Evolutionary conservation across 805 yeast genomes (phyloP), one percentile per base, ranked within the genome.

Genomic region (Metschnikowia borealis): DNA sequence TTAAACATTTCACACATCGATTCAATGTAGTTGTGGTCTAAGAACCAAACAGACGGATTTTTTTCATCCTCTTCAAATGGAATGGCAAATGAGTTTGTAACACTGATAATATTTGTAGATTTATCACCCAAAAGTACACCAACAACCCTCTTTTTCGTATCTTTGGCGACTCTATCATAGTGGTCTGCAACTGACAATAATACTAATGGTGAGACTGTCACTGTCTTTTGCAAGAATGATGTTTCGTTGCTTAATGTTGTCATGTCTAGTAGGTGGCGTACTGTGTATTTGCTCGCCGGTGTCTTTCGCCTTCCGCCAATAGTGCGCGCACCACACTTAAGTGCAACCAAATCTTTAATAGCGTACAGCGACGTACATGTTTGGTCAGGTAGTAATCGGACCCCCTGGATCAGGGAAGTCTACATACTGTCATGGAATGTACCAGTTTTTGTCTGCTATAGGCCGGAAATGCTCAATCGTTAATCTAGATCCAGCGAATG

Each of bases 381-480:
- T 87, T 67, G 97, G 96, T 3, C 97, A 94, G 69, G 81, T 94
- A 8, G 91, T 92, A 8, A 89, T 94, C 36, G 99, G 99, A 0
- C 98, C 99, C 0, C 99, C 99, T 0, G 99, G 99, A 1, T 80
- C 96, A 0, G 99, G 99, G 1, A 94, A 94, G 63, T 88, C 97
- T 0, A 95, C 99, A 0, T 94, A 89, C 65, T 91, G 97, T 66
- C 75, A 83, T 65, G 99, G 99, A 39, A 83, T 92, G 83, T 80
- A 80, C 55, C 98, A 94, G 71, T 94, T 94, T 67, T 77, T 92
- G 60, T 85, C 87, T 52, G 96, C 98, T 1, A 90, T 95, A 46
- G 99, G 99, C 5, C 74, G 99, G 53, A 86, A 88, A 60, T 83
- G 87, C 44, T 76, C 88, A n/a, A 78, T 94, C 1, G 73, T 94